phyloP scores from a whole-genome alignment of 108 stramenopile genomes.

The Pseudonitzschia pungens region DNA sequence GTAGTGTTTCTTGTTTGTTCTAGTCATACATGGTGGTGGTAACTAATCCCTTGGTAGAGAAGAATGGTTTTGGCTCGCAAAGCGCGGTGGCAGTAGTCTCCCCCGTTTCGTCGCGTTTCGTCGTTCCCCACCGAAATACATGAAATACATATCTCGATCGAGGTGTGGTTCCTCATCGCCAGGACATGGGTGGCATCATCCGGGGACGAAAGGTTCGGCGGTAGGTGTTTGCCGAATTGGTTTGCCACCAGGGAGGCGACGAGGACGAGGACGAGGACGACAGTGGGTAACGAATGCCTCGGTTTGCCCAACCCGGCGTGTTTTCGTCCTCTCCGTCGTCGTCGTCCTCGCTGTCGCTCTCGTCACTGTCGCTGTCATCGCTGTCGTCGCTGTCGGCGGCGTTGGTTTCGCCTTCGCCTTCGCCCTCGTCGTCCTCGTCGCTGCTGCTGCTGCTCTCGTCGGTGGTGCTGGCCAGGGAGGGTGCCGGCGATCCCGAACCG shows the following conservation, averaged over 20 bases:
- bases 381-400: neutral
- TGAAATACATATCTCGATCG: no score
- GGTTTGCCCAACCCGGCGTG: neutral
- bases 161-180: neutral
- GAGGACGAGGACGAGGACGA: no score
- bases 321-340: neutral
- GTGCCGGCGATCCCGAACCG: neutral
- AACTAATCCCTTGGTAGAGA: no score
- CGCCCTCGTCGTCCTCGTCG: neutral
- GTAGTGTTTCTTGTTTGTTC: no score
- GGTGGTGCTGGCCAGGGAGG: slow-evolving; percentile 5
- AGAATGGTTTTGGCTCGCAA: no score
- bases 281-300: neutral
- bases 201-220: slow-evolving; percentile 8
- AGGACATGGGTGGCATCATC: slow-evolving; percentile 10
- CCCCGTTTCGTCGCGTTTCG: no score
- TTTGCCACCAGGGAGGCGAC: neutral
- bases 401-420: neutral
- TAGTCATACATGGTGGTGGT: no score
- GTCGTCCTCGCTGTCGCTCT: neutral
- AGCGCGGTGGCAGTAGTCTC: no score
- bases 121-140: no score
- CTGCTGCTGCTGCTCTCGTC: neutral
- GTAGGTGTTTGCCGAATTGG: neutral
- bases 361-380: neutral